These are phyloP conservation scores for Tetracentron sinense DNA, from an alignment of 164 flowering plant species.

Conservation along the genomic window DNA sequence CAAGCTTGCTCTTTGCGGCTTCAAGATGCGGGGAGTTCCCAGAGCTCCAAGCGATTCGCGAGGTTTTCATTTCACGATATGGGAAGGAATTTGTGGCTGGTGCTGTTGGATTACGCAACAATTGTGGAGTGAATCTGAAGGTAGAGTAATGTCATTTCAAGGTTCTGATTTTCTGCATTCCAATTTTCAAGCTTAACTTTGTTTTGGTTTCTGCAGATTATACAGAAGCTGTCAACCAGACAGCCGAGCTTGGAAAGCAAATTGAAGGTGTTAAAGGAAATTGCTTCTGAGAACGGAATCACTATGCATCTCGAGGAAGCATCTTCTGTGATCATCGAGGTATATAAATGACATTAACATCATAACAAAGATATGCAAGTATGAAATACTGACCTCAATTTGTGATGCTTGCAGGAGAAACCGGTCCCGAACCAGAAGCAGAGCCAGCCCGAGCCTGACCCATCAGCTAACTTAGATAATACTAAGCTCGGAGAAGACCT, in stretches of 20 bases:
- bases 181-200: neutral
- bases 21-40: conserved; percentile 90
- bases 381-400: neutral
- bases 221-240: conserved; percentile 76
- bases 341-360: conserved; percentile 9
- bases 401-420: conserved; percentile 24
- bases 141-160: conserved; percentile 24
- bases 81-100: conserved; percentile 73
- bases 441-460: conserved; percentile 13
- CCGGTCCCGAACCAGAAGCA: conserved; percentile 16
- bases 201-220: conserved; percentile 39
- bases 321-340: conserved; percentile 29
- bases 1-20: conserved; percentile 62
- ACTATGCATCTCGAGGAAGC: conserved; percentile 46
- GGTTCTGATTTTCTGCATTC: neutral
- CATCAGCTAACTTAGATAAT: conserved; percentile 12
- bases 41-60: conserved; percentile 74
- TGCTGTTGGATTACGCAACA: conserved; percentile 63
- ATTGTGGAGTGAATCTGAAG: conserved; percentile 62
- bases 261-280: conserved; percentile 38
- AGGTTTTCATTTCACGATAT: conserved; percentile 41
- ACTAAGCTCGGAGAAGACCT: neutral
- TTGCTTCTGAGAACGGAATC: conserved; percentile 31
- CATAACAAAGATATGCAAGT: no score
- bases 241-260: conserved; percentile 58